A percentile compares a stretch with the other conserved stretches of the same genome.
Conservation (phyloP, 306 rosid genomes). For the Lagenaria siceraria region DNA sequence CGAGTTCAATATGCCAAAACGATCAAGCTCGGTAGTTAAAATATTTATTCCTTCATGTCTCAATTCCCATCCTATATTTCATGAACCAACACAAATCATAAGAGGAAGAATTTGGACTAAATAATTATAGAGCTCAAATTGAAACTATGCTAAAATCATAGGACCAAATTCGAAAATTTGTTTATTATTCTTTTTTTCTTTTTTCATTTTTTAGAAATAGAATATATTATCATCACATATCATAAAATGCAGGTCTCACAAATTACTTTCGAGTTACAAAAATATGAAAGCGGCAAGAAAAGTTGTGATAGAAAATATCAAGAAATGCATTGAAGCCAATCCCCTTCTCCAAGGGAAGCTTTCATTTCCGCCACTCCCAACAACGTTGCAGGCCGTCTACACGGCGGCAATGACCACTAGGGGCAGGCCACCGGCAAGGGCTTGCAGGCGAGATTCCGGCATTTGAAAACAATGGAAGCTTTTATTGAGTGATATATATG, state of each 20-base stretch:
- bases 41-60: too few species aligned
- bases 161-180: background rate
- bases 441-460: background rate
- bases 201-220: too few species aligned
- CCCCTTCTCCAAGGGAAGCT: background rate
- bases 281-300: background rate
- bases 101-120: background rate
- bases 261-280: background rate
- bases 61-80: too few species aligned
- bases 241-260: background rate
- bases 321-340: background rate
- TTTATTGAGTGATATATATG: too few species aligned
- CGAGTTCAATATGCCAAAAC: too few species aligned
- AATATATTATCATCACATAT: background rate
- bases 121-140: background rate
- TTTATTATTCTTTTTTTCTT: too few species aligned
- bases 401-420: background rate
- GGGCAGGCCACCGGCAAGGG: background rate
- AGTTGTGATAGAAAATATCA: background rate
- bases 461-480: background rate
- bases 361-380: background rate
- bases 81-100: too few species aligned
- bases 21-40: too few species aligned
- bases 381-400: background rate
- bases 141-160: background rate